These are phyloP conservation scores for Erodium moschatum DNA, from an alignment of 441 rosid genomes.

Conservation along the genomic window DNA sequence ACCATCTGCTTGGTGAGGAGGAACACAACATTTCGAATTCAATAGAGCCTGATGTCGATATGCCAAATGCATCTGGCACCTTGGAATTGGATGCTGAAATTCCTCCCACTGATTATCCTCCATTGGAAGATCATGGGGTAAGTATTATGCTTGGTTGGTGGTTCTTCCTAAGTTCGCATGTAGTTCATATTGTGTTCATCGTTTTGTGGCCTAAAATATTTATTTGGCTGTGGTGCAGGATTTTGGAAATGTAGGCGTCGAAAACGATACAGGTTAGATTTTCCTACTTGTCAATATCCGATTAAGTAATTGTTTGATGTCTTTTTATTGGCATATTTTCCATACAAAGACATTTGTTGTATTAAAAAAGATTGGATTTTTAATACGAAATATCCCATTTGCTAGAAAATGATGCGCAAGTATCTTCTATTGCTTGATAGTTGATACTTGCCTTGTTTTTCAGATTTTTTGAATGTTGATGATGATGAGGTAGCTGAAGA, in stretches of 20 bases:
- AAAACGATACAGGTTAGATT: constrained; percentile 71
- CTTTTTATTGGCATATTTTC: neutral
- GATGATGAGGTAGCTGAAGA: constrained; percentile 74
- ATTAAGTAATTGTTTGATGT: too few species aligned
- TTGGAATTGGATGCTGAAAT: constrained; percentile 29
- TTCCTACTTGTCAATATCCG: neutral
- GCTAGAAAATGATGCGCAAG: neutral
- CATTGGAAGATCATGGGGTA: constrained; percentile 38
- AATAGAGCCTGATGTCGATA: constrained; percentile 26
- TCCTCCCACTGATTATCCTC: constrained; percentile 25
- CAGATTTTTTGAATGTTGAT: constrained; percentile 84
- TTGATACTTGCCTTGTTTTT: constrained; percentile 18
- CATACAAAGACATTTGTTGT: too few species aligned
- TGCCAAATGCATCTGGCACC: constrained; percentile 25
- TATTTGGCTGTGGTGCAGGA: constrained; percentile 48
- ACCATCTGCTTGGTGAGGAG: constrained; percentile 25
- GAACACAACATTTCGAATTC: constrained; percentile 21
- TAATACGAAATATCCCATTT: neutral
- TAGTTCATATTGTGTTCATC: constrained; percentile 7
- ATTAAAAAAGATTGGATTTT: neutral
- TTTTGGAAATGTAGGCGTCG: constrained; percentile 36
- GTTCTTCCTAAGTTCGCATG: constrained; percentile 11
- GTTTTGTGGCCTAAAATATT: neutral
- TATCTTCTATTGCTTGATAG: constrained; percentile 15
- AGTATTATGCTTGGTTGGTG: constrained; percentile 22